Base-by-base conservation (phyloP, 345 rosid genomes). In the Boechera stricta region DNA sequence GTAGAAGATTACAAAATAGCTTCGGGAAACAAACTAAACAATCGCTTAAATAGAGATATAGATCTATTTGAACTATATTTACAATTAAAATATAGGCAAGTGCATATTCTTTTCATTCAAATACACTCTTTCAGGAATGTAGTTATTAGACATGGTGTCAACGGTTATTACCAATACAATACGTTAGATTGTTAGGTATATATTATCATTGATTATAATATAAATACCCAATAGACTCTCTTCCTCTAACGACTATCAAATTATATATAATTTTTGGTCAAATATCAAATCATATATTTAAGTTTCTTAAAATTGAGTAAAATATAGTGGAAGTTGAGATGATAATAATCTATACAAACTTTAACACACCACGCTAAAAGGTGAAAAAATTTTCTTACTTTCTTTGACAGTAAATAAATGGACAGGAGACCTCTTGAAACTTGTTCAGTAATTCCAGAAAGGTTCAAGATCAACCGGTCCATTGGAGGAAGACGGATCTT, bases 361-460 rank as follows among this genome's bases (percentile, higher is more conserved):
- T 77, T 49, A 51, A 78, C 69, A 78, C 62, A 51, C 69, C 69
- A 72, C 28, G 72, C n/a, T 72, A 72, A 72, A 64, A 78, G 67
- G 56, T 78, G 63, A 72, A 77, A 64, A 55, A 16, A 12, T 5
- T 31, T 29, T 72, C 63, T 49, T 78, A 65, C 77, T 71, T 77
- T 71, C 45, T 64, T 77, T 18, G 70, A 77, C 62, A 48, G 55
- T 77, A 71, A 47, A 39, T 49, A 48, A 77, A 55, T 24, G 56
- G 31, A 10, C 16, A 45, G 0, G 29, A 39, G 32, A 36, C 4
- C 4, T 38, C 55, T 52, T 73, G 59, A 54, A 45, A 54, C 53
- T 52, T 73, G 64, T 73, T 86, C 82, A 90, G 81, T 82, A 90
- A 82, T 81, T 87, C 98, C 98, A 91, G 28, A 92, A 77, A 75